Percentiles rank a stretch among this genome's conserved stretches.
phyloP scores from a whole-genome alignment of 768 basidiomycete genomes.

The Amanita inopinata region DNA sequence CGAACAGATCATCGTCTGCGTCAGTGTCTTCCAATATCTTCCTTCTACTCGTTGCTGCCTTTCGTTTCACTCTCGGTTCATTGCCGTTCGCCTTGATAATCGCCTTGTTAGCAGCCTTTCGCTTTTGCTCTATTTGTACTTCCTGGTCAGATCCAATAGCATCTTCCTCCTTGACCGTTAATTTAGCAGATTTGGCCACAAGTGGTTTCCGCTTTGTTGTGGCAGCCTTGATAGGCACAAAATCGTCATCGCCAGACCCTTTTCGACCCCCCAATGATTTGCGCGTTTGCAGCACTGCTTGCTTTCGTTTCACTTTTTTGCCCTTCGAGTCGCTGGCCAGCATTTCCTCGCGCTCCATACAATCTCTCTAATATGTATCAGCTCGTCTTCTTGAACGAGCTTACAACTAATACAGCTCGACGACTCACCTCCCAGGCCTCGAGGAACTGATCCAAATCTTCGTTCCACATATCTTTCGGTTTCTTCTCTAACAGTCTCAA shows the following conservation, averaged over 20 bases:
- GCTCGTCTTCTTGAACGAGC: slow-evolving; percentile 4
- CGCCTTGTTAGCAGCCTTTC: slow-evolving; percentile 13
- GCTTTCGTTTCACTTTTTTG: slow-evolving; percentile 38
- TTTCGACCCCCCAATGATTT: slow-evolving; percentile 34
- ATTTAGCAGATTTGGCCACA: slow-evolving; percentile 20
- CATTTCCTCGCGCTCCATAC: slow-evolving; percentile 37
- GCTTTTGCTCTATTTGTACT: slow-evolving; percentile 16
- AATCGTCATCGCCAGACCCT: slow-evolving; percentile 35
- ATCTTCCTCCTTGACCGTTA: slow-evolving; percentile 13
- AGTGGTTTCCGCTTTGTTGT: slow-evolving; percentile 31
- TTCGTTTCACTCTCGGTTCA: slow-evolving; percentile 9
- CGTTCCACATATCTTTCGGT: slow-evolving; percentile 82
- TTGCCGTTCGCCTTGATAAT: slow-evolving; percentile 11
- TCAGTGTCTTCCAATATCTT: slow-evolving; percentile 10
- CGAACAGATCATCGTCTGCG: slow-evolving; percentile 12
- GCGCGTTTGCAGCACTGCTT: slow-evolving; percentile 34
- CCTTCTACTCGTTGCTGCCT: slow-evolving; percentile 9
- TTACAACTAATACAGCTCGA: slow-evolving; percentile 7
- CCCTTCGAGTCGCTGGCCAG: slow-evolving; percentile 32
- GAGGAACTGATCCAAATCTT: slow-evolving; percentile 78
- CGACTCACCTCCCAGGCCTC: slow-evolving; percentile 72
- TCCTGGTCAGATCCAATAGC: slow-evolving; percentile 15
- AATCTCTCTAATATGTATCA: slow-evolving; percentile 25
- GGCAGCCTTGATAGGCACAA: slow-evolving; percentile 36
- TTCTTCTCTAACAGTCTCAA: slow-evolving; percentile 65